Base-by-base conservation (phyloP, 208 protist species). In the Wallacemonas sp. region DNA sequence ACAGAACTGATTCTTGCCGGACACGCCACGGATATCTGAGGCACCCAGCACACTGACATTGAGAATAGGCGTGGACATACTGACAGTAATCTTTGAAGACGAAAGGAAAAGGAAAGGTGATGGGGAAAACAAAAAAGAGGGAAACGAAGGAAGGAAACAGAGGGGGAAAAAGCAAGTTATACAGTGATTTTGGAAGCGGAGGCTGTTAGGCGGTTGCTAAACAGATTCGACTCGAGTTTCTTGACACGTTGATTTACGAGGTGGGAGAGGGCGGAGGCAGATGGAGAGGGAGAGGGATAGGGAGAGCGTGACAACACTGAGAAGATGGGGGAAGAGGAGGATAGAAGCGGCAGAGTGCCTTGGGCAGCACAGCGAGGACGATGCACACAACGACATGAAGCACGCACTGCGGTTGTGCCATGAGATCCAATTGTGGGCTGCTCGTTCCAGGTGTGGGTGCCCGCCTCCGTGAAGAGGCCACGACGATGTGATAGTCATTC, bases 21-120 rank as follows among this genome's bases (percentile, higher is more conserved):
- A 74, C 41, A 68, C 47, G 2, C 71, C 77, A 0, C 21, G 21
- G 23, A 84, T 65, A n/a, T 82, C 56, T 8, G 65, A 47, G 16
- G 67, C 81, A 19, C 46, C 60, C 9, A 84, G 34, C 29, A 87
- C 74, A 26, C 55, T 72, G 19, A 87, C 75, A 26, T 83, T 74
- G 3, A 87, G 38, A 0, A 73, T 72, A 0, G 77, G 74, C 77
- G 83, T 87, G 12, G 52, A 58, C 52, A 58, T 66, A 38, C 8
- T 54, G 27, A 1, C 36, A 56, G 11, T 14, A 14, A 33, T n/a
- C n/a, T n/a, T n/a, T n/a, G 48, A 56, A 56, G 36, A 70, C 32
- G 44, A 70, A 72, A 58, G 43, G 33, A 49, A 43, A 52, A 54
- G 61, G 62, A 49, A 34, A 11, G 27, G 0, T 33, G 11, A 56